phyloP scores from a whole-genome alignment of 805 yeast species.

The Pichia manshurica region DNA sequence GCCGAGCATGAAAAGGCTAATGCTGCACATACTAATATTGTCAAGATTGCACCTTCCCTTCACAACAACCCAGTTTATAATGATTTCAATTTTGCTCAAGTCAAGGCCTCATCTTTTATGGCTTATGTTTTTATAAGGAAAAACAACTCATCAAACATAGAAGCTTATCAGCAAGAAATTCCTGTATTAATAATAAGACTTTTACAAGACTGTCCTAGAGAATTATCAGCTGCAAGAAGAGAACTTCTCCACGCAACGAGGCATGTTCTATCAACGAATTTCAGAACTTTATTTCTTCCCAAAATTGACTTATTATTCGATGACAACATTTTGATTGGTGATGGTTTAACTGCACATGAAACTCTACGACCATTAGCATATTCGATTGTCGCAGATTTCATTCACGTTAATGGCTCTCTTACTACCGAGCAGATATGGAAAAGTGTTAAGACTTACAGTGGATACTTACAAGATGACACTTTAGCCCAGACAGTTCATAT shows the following conservation, averaged over 20 bases:
- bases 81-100: conserved; percentile 88
- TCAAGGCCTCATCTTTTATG: conserved; percentile 89
- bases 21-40: conserved; percentile 50
- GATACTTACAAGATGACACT: conserved; percentile 71
- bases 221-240: conserved; percentile 82
- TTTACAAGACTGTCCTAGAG: conserved; percentile 93
- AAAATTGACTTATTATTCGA: conserved; percentile 81
- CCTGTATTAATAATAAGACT: conserved; percentile 85
- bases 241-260: conserved; percentile 91
- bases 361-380: conserved; percentile 90
- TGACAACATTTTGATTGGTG: conserved; percentile 83
- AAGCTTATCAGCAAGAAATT: conserved; percentile 54
- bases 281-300: conserved; percentile 74
- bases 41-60: conserved; percentile 70
- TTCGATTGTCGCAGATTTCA: conserved; percentile 91
- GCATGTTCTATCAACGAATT: conserved; percentile 89
- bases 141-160: conserved; percentile 60
- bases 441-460: conserved; percentile 77
- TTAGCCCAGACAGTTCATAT: conserved; percentile 87
- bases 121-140: conserved; percentile 90
- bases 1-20: conserved; percentile 56
- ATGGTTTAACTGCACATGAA: conserved; percentile 86
- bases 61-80: conserved; percentile 74
- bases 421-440: conserved; percentile 80
- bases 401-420: conserved; percentile 82